Evolutionary conservation across 1,284 basidiomycete genomes (phyloP).

Genomic region (Apiotrichum laibachii): DNA sequence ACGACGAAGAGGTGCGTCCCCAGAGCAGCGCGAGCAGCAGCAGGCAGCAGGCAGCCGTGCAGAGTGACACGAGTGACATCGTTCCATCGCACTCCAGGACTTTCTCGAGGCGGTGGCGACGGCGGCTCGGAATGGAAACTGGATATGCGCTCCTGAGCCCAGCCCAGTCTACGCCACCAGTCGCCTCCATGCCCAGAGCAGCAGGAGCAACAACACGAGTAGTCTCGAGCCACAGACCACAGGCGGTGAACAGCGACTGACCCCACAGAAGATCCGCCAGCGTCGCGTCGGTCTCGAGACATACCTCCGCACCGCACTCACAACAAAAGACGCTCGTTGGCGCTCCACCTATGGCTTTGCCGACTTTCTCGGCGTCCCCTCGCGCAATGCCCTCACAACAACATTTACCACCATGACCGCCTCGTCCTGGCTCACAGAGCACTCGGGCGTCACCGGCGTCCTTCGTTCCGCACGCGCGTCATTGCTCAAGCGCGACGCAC

Average conservation of each 20-base stretch:
- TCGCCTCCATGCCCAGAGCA: no score
- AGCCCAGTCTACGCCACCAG: no score
- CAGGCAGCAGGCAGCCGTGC: background rate
- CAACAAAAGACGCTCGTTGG: conserved; percentile 77
- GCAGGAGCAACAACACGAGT: no score
- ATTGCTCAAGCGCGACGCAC: conserved; percentile 79
- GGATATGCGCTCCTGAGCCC: no score
- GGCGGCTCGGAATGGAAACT: no score
- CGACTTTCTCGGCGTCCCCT: conserved; percentile 79
- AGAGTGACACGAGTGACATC: no score
- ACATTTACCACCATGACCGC: conserved; percentile 60
- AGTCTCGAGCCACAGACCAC: background rate
- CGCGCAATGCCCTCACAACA: conserved; percentile 20
- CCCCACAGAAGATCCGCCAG: conserved; percentile 62
- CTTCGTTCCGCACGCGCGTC: conserved; percentile 76
- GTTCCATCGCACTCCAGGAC: no score
- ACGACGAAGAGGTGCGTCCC: conserved; percentile 46
- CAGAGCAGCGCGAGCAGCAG: no score
- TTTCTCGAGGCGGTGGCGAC: no score
- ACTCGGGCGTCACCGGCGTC: conserved; percentile 67
- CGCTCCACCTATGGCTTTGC: conserved; percentile 73
- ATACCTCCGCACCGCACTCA: conserved; percentile 83
- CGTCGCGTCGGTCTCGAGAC: conserved; percentile 70
- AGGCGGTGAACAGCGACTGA: conserved; percentile 1
- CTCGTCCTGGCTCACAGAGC: conserved; percentile 78